These are phyloP conservation scores for Rosa chinensis DNA, from an alignment of 306 rosid genomes.

Conservation along the genomic window DNA sequence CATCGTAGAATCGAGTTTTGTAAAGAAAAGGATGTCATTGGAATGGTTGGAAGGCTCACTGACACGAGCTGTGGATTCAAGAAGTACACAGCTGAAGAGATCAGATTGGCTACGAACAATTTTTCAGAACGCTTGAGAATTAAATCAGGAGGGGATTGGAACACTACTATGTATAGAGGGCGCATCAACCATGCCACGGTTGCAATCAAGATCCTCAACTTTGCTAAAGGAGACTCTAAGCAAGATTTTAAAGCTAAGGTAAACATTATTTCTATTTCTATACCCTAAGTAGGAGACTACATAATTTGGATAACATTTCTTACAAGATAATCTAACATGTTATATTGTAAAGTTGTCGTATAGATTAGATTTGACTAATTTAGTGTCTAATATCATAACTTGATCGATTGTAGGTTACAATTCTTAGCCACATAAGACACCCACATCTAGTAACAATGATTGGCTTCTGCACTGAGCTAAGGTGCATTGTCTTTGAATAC, in stretches of 20 bases:
- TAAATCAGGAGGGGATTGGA: constrained; percentile 52
- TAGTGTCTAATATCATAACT: not conserved
- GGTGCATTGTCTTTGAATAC: constrained; percentile 67
- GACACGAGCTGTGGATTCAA: constrained; percentile 40
- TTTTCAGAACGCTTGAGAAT: constrained; percentile 62
- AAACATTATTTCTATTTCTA: not conserved
- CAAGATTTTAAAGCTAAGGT: constrained; percentile 69
- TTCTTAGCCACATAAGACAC: constrained; percentile 59
- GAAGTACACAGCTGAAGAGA: constrained; percentile 59
- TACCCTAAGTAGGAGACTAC: not conserved
- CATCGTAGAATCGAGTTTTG: constrained; percentile 80
- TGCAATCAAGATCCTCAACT: constrained; percentile 57
- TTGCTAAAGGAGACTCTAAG: constrained; percentile 25
- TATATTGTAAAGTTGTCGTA: not conserved
- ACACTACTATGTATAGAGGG: constrained; percentile 52
- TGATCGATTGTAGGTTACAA: constrained; percentile 44
- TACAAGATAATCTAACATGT: not conserved
- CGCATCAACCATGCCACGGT: constrained; percentile 55
- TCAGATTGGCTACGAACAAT: constrained; percentile 65
- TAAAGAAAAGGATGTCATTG: constrained; percentile 72
- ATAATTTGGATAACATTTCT: not conserved
- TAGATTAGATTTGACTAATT: not conserved
- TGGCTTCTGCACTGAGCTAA: constrained; percentile 67
- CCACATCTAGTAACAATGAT: constrained; percentile 67
- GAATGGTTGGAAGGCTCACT: constrained; percentile 51